These are phyloP conservation scores for Ustilago shanxiensis DNA, from an alignment of 1,284 basidiomycete genomes.

Conservation along the genomic window DNA sequence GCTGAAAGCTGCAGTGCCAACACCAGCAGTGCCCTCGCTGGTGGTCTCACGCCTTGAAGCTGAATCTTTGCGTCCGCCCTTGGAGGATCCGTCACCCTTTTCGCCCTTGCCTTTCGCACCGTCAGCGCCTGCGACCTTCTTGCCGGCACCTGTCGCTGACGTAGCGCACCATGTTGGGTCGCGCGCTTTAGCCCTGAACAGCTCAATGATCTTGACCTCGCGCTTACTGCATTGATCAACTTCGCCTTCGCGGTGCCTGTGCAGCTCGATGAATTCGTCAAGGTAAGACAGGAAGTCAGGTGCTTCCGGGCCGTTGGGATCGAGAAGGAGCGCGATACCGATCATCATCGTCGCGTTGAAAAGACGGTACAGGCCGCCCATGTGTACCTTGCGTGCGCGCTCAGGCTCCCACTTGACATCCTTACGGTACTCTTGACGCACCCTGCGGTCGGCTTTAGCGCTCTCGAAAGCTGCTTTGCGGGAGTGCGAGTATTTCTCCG, in stretches of 20 bases:
- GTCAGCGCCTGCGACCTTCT: slow-evolving; percentile 10
- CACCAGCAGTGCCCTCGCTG: slow-evolving; percentile 36
- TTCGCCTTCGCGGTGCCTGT: slow-evolving; percentile 54
- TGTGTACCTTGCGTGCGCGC: slow-evolving; percentile 57
- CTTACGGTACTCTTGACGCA: slow-evolving; percentile 60
- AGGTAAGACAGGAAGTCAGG: slow-evolving; percentile 54
- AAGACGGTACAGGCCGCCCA: slow-evolving; percentile 66
- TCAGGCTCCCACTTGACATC: slow-evolving; percentile 61
- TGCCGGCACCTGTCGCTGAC: slow-evolving; percentile 40
- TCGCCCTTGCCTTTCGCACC: slow-evolving; percentile 21
- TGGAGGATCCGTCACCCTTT: neutral
- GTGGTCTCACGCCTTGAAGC: slow-evolving; percentile 24
- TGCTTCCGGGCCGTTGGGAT: slow-evolving; percentile 55
- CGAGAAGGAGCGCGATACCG: slow-evolving; percentile 65
- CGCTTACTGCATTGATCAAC: slow-evolving; percentile 64
- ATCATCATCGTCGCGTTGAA: slow-evolving; percentile 66
- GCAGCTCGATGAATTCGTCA: slow-evolving; percentile 65
- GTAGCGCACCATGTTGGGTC: slow-evolving; percentile 65
- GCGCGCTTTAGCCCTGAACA: slow-evolving; percentile 62
- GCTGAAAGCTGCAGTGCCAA: slow-evolving; percentile 50
- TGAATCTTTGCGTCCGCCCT: slow-evolving; percentile 23
- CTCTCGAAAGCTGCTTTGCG: slow-evolving; percentile 62
- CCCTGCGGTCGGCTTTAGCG: slow-evolving; percentile 58
- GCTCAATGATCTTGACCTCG: slow-evolving; percentile 66
- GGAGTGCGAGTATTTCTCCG: slow-evolving; percentile 59